A percentile compares a stretch with the other conserved stretches of the same genome.
phyloP scores from a whole-genome alignment of 2,329 filamentous ascomycete species.

The Monilinia aucupariae region DNA sequence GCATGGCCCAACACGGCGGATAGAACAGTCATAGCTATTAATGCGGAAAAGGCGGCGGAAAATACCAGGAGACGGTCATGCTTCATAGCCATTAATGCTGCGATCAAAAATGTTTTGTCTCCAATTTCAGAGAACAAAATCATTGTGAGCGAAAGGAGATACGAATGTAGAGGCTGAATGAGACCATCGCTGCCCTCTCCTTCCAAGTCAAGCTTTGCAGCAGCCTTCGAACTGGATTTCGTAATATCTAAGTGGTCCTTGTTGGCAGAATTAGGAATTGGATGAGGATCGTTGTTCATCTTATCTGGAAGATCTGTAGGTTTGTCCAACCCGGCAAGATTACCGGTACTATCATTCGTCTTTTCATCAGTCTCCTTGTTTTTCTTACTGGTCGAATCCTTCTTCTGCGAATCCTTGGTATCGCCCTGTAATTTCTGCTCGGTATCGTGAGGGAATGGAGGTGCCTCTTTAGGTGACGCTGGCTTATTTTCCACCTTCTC shows the following conservation, averaged over 20 bases:
- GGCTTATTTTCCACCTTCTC: conserved; percentile 69
- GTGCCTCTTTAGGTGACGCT: conserved; percentile 77
- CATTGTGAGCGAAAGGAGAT: conserved; percentile 90
- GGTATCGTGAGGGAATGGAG: conserved; percentile 66
- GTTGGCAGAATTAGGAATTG: conserved; percentile 59
- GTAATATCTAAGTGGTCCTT: conserved; percentile 57
- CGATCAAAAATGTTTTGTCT: conserved; percentile 97
- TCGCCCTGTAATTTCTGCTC: conserved; percentile 64
- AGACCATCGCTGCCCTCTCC: conserved; percentile 52
- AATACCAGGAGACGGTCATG: conserved; percentile 92
- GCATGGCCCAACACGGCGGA: conserved; percentile 90
- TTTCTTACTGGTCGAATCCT: conserved; percentile 35
- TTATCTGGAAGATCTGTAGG: conserved; percentile 74
- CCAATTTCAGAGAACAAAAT: conserved; percentile 95
- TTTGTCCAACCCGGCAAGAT: conserved; percentile 59
- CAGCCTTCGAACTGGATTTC: conserved; percentile 39
- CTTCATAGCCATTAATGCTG: conserved; percentile 98
- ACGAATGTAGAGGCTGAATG: conserved; percentile 80
- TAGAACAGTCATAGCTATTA: conserved; percentile 90
- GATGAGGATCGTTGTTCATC: conserved; percentile 67
- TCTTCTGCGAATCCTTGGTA: conserved; percentile 34
- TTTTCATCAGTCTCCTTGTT: conserved; percentile 37
- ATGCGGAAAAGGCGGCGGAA: conserved; percentile 83
- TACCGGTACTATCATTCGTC: conserved; percentile 28
- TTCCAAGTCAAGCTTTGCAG: conserved; percentile 34